Conservation (phyloP, 805 yeast species). For the Tetrapisispora iriomotensis region DNA sequence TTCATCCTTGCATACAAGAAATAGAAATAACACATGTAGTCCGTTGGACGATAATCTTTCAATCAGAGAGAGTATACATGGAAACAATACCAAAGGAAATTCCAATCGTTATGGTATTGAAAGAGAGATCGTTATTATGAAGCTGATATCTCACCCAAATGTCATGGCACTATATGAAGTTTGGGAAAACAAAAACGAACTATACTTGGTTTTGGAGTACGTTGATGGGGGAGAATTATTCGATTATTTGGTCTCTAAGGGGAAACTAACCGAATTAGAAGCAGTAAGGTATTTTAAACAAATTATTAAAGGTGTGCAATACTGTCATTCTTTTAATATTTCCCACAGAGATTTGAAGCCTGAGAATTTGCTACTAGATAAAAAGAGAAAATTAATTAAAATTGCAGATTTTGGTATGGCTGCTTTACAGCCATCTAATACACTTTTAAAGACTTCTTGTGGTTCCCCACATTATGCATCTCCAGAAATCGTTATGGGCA, state of each 20-base stretch:
- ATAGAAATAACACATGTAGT: slow-evolving; percentile 4
- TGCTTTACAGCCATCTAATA: slow-evolving; percentile 63
- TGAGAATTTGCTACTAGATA: slow-evolving; percentile 64
- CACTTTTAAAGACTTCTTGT: slow-evolving; percentile 68
- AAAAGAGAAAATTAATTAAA: slow-evolving; percentile 52
- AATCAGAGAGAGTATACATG: slow-evolving; percentile 7
- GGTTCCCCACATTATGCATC: slow-evolving; percentile 88
- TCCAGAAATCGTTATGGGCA: slow-evolving; percentile 75
- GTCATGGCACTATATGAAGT: slow-evolving; percentile 91
- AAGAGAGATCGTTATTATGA: slow-evolving; percentile 95
- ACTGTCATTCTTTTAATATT: slow-evolving; percentile 72
- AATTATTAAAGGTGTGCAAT: slow-evolving; percentile 67
- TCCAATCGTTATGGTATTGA: slow-evolving; percentile 81
- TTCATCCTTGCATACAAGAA: slow-evolving; percentile 6
- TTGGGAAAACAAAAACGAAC: slow-evolving; percentile 92
- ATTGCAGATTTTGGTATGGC: slow-evolving; percentile 90
- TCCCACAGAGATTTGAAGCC: slow-evolving; percentile 80
- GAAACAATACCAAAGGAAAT: slow-evolving; percentile 8
- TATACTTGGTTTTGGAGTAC: slow-evolving; percentile 69
- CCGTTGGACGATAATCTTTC: background rate
- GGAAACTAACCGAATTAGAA: slow-evolving; percentile 60
- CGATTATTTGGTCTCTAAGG: slow-evolving; percentile 58
- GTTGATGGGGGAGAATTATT: slow-evolving; percentile 86
- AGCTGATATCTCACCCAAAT: slow-evolving; percentile 84
- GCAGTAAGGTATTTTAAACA: slow-evolving; percentile 72